Evolutionary conservation across 176 grass and related monocot species (phyloP).

Genomic region (Hsuehochloa calcarea): DNA sequence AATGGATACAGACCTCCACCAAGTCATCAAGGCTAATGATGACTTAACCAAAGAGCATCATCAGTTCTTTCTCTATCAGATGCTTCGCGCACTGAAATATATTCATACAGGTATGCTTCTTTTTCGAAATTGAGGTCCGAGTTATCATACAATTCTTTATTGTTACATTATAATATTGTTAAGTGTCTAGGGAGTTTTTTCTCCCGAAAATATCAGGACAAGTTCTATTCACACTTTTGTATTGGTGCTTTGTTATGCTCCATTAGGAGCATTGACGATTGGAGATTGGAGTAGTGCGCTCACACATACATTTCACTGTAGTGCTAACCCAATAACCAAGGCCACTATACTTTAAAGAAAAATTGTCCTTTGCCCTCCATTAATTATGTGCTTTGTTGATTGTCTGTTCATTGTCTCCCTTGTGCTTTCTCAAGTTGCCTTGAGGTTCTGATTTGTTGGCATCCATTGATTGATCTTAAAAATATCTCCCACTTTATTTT

Average conservation of each 20-base stretch:
- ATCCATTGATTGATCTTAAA: conserved; percentile 7
- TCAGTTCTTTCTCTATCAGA: conserved; percentile 96
- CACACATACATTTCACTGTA: conserved; percentile 18
- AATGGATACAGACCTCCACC: conserved; percentile 97
- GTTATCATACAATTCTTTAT: conserved; percentile 1
- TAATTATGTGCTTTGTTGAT: neutral
- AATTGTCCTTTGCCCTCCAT: neutral
- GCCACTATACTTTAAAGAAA: neutral
- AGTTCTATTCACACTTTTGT: neutral
- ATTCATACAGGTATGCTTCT: conserved; percentile 84
- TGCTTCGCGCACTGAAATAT: conserved; percentile 91
- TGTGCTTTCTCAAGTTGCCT: neutral
- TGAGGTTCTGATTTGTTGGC: conserved; percentile 10
- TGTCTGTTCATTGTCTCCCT: neutral
- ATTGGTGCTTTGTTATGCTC: conserved; percentile 18
- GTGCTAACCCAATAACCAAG: neutral
- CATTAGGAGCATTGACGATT: conserved; percentile 21
- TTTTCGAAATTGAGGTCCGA: neutral
- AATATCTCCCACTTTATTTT: conserved; percentile 10
- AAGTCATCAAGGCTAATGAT: conserved; percentile 98
- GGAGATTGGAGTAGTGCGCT: conserved; percentile 10
- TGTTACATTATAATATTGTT: neutral
- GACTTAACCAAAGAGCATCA: conserved; percentile 93
- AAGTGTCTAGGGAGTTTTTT: neutral
- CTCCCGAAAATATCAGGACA: neutral